Evolutionary conservation across 208 protist species (phyloP).

Genomic region (Naegleria lovaniensis): DNA sequence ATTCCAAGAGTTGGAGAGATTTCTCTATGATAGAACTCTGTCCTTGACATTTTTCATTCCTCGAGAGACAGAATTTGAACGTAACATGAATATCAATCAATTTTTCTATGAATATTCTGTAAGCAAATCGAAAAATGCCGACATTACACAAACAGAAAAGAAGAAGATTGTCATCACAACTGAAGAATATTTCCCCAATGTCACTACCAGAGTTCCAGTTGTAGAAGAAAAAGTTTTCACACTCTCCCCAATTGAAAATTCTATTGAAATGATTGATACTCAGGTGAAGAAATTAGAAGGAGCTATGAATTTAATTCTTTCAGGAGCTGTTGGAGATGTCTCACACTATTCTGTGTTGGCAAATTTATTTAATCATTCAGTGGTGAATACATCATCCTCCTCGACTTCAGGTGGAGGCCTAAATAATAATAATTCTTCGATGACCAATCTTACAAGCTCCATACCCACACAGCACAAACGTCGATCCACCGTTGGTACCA

Average conservation of each 20-base stretch:
- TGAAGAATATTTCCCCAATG: not conserved
- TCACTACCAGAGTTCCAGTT: not conserved
- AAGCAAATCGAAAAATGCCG: not conserved
- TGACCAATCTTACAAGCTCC: no score
- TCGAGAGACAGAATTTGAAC: not conserved
- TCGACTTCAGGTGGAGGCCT: not conserved
- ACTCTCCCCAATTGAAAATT: not conserved
- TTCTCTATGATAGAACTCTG: not conserved
- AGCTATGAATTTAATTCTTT: not conserved
- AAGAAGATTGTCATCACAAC: not conserved
- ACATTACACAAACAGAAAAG: not conserved
- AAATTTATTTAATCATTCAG: not conserved
- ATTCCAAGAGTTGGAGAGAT: not conserved
- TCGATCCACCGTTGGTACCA: not conserved
- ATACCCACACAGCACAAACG: not conserved
- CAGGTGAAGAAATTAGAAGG: not conserved
- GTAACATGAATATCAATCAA: not conserved
- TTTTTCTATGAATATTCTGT: conserved; percentile 6
- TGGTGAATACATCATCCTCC: not conserved
- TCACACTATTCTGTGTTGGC: not conserved
- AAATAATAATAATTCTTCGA: not conserved
- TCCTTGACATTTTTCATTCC: not conserved
- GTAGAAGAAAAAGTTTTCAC: not conserved
- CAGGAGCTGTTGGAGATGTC: not conserved
- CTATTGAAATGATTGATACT: not conserved